phyloP scores from a whole-genome alignment of 805 yeast species.

The Komagataella pastoris region DNA sequence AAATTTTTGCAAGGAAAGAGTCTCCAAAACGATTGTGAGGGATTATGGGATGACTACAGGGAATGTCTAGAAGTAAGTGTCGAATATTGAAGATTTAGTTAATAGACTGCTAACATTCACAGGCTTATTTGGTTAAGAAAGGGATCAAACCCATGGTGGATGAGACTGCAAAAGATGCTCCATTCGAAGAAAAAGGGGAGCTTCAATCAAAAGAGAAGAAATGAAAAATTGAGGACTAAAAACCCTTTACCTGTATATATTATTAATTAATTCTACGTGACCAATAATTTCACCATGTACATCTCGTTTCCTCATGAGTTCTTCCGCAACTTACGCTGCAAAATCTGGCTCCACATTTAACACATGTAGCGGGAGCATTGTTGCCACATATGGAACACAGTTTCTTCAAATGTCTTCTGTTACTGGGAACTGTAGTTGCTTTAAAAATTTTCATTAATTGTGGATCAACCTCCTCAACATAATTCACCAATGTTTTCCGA shows the following conservation, averaged over 20 bases:
- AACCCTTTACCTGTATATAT: neutral
- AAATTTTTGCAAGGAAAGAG: conserved; percentile 55
- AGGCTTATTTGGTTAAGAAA: conserved; percentile 43
- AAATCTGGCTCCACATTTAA: conserved; percentile 25
- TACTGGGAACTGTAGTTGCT: conserved; percentile 17
- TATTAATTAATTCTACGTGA: neutral
- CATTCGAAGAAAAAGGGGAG: conserved; percentile 61
- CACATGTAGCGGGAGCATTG: conserved; percentile 24
- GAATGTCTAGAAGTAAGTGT: conserved; percentile 65
- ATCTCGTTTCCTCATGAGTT: conserved; percentile 30
- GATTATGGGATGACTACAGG: conserved; percentile 77
- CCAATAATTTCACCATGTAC: conserved; percentile 15
- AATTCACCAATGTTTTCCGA: conserved; percentile 25
- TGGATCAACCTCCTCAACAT: conserved; percentile 27
- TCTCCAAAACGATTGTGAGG: conserved; percentile 77
- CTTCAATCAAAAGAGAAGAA: conserved; percentile 9
- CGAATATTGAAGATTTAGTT: neutral
- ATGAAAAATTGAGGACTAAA: neutral
- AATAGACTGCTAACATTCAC: neutral
- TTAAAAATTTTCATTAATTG: conserved; percentile 16
- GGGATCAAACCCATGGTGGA: conserved; percentile 77
- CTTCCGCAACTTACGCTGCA: conserved; percentile 26
- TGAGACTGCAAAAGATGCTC: conserved; percentile 83
- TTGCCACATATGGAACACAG: conserved; percentile 34
- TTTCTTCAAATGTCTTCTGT: conserved; percentile 21